Percentiles rank a stretch among this genome's conserved stretches.
These are phyloP conservation scores for Ailanthus altissimus DNA, from an alignment of 345 rosid genomes.

Conservation along the genomic window DNA sequence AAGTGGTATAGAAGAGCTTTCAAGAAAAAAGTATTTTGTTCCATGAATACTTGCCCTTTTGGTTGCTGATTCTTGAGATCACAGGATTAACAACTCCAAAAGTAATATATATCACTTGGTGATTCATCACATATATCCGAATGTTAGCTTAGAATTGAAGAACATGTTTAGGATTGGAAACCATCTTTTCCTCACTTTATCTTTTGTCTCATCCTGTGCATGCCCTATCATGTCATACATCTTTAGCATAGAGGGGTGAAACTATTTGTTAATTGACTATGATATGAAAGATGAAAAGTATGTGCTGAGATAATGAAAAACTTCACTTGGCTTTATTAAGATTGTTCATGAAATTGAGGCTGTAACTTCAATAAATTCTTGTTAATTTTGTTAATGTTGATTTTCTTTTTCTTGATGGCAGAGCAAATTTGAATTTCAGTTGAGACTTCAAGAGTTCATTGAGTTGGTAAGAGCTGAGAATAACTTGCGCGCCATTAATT, in stretches of 20 bases:
- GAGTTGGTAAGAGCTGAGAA: conserved; percentile 85
- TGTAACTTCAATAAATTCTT: background rate
- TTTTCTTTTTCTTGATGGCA: conserved; percentile 32
- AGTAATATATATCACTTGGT: background rate
- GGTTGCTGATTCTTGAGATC: background rate
- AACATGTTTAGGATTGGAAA: background rate
- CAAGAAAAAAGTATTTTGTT: background rate
- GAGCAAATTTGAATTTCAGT: conserved; percentile 93
- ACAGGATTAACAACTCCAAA: background rate
- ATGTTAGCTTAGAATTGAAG: background rate
- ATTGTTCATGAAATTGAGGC: background rate
- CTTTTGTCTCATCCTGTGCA: background rate
- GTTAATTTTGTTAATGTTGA: background rate
- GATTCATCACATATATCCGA: background rate
- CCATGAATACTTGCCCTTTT: background rate
- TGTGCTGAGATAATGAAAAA: conserved; percentile 7
- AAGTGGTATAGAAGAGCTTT: background rate
- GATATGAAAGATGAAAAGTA: background rate
- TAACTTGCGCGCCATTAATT: conserved; percentile 67
- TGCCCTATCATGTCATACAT: background rate
- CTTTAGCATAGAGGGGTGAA: background rate
- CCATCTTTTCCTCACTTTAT: background rate
- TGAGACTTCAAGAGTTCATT: conserved; percentile 92
- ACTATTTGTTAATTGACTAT: background rate
- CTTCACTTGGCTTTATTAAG: background rate